phyloP scores from a whole-genome alignment of 331 rosid genomes.

The Phaseolus coccineus region DNA sequence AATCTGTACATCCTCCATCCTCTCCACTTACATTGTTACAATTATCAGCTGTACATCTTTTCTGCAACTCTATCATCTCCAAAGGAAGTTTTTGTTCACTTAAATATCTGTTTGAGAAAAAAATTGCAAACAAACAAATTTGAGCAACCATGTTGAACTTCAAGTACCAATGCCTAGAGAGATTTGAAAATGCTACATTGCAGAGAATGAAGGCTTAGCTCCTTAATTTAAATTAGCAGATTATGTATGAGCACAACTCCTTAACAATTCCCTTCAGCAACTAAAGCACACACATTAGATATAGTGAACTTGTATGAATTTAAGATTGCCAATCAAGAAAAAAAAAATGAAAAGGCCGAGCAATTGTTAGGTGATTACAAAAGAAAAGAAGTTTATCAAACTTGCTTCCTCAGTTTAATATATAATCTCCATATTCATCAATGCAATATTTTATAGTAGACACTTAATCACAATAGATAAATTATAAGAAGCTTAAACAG shows the following conservation, averaged over 20 bases:
- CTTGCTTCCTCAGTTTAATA: conserved; percentile 27
- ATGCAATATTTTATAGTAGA: conserved; percentile 1
- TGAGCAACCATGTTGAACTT: conserved; percentile 39
- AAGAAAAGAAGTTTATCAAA: conserved; percentile 20
- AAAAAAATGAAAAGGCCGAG: neutral
- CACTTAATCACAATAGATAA: conserved; percentile 24
- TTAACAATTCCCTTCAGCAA: conserved; percentile 27
- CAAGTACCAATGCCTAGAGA: conserved; percentile 22
- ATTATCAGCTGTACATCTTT: conserved; percentile 67
- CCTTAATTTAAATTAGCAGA: conserved; percentile 1
- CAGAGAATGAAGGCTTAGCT: conserved; percentile 20
- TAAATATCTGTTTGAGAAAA: conserved; percentile 71
- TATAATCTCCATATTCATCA: neutral
- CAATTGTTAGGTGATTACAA: neutral
- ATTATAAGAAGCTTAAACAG: conserved; percentile 36
- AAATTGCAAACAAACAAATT: conserved; percentile 40
- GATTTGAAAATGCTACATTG: conserved; percentile 27
- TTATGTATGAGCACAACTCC: conserved; percentile 7
- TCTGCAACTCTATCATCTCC: conserved; percentile 84
- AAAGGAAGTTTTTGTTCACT: conserved; percentile 85
- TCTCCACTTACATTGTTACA: conserved; percentile 70
- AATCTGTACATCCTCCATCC: conserved; percentile 75
- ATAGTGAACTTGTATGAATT: conserved; percentile 24
- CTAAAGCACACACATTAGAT: conserved; percentile 21
- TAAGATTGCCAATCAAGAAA: conserved; percentile 28